A percentile compares a stretch with the other conserved stretches of the same genome.
These are phyloP conservation scores for Pseudogymnoascus sp. DNA, from an alignment of 2,329 filamentous ascomycete genomes.

Conservation along the genomic window DNA sequence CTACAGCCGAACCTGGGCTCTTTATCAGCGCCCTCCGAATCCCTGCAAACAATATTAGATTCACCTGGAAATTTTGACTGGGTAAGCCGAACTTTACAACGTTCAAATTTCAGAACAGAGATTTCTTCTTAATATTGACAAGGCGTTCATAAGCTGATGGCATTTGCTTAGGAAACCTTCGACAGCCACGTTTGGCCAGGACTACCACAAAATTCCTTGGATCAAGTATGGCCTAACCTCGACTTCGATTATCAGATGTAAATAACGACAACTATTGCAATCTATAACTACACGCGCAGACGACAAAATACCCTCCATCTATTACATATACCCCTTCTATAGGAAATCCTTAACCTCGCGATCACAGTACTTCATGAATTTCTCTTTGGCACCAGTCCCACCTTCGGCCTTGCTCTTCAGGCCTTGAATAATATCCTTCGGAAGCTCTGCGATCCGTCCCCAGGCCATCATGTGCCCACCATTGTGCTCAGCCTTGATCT, in stretches of 20 bases:
- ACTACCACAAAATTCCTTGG: background rate
- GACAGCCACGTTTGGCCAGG: slow-evolving; percentile 16
- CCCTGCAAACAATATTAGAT: slow-evolving; percentile 16
- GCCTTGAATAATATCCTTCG: slow-evolving; percentile 17
- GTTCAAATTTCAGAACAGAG: background rate
- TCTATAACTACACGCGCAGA: background rate
- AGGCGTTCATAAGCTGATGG: background rate
- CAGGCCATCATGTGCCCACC: slow-evolving; percentile 35
- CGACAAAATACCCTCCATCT: background rate
- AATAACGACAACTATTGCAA: slow-evolving; percentile 12
- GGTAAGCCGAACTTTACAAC: slow-evolving; percentile 13
- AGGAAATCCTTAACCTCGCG: slow-evolving; percentile 20
- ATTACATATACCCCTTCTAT: slow-evolving; percentile 12
- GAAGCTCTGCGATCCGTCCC: slow-evolving; percentile 27
- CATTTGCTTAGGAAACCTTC: slow-evolving; percentile 15
- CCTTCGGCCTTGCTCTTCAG: slow-evolving; percentile 22
- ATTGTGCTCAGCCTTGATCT: slow-evolving; percentile 26
- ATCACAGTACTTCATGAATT: slow-evolving; percentile 31
- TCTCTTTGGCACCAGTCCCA: slow-evolving; percentile 23
- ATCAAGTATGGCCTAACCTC: slow-evolving; percentile 15
- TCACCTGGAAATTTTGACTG: slow-evolving; percentile 20
- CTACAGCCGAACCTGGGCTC: background rate
- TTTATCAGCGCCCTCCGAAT: slow-evolving; percentile 7
- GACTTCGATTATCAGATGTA: slow-evolving; percentile 7
- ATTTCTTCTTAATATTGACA: background rate